phyloP scores from a whole-genome alignment of 495 filamentous ascomycete genomes.

The Neohortaea acidophila region DNA sequence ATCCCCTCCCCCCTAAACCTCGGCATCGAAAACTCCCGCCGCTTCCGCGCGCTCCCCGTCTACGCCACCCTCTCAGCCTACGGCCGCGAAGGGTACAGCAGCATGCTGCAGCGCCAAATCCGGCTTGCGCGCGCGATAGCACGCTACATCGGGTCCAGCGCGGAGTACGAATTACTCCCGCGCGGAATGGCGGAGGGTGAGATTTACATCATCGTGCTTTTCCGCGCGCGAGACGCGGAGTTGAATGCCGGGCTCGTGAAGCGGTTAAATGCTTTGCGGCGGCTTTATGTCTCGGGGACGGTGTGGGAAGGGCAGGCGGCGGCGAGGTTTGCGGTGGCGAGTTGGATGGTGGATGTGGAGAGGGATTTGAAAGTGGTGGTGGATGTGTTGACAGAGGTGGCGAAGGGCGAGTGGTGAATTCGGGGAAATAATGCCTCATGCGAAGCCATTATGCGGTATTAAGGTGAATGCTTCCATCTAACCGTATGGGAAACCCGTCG shows the following conservation, averaged over 20 bases:
- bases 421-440: too few relatives aligned
- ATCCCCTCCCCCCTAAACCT: constrained; percentile 78
- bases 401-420: neutral
- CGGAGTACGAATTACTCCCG: constrained; percentile 53
- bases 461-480: too few relatives aligned
- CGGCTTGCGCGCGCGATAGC: constrained; percentile 53
- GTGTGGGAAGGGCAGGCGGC: constrained; percentile 58
- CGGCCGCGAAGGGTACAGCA: constrained; percentile 51
- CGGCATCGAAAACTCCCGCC: constrained; percentile 78
- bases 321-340: constrained; percentile 65
- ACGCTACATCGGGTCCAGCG: constrained; percentile 40
- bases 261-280: constrained; percentile 56
- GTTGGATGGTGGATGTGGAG: constrained; percentile 54
- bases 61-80: constrained; percentile 69
- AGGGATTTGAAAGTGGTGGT: constrained; percentile 39
- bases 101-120: constrained; percentile 60
- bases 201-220: constrained; percentile 66
- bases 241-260: constrained; percentile 51
- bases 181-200: constrained; percentile 25
- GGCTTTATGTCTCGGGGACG: constrained; percentile 74
- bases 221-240: constrained; percentile 52
- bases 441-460: too few relatives aligned
- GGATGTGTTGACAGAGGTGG: constrained; percentile 29
- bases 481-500: too few relatives aligned
- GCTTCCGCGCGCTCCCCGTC: constrained; percentile 77